These are phyloP conservation scores for Penicillium maclennaniae DNA, from an alignment of 495 filamentous ascomycete species.

Conservation along the genomic window DNA sequence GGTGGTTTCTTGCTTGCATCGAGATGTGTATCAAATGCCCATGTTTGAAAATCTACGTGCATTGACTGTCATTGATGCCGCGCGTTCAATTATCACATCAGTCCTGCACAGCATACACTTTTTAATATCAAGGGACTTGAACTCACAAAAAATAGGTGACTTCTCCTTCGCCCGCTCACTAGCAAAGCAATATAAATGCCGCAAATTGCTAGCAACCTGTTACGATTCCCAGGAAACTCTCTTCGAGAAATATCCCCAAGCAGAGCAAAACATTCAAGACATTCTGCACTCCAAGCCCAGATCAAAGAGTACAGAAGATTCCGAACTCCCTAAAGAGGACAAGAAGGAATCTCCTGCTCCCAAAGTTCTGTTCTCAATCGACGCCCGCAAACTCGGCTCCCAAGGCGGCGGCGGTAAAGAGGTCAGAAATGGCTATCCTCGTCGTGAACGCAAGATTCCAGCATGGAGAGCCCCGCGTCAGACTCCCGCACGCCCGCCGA, in stretches of 20 bases:
- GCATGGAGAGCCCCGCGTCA: slow-evolving; percentile 28
- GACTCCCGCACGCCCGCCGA: not conserved
- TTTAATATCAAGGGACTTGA: not conserved
- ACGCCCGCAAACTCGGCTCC: slow-evolving; percentile 66
- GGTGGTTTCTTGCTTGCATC: no score
- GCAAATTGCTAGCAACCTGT: slow-evolving; percentile 59
- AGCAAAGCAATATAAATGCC: slow-evolving; percentile 65
- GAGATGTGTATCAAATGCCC: no score
- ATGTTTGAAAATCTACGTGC: no score
- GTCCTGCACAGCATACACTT: no score
- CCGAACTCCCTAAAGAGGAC: not conserved
- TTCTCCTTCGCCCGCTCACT: slow-evolving; percentile 84
- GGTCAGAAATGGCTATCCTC: slow-evolving; percentile 31
- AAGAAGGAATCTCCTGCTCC: slow-evolving; percentile 13
- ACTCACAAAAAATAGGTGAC: slow-evolving; percentile 51
- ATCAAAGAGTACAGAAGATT: slow-evolving; percentile 1
- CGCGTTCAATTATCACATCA: not conserved
- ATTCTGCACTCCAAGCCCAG: slow-evolving; percentile 33
- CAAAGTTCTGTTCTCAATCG: slow-evolving; percentile 63
- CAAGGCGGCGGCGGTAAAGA: slow-evolving; percentile 40
- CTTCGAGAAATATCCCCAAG: slow-evolving; percentile 74
- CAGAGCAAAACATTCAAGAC: slow-evolving; percentile 51
- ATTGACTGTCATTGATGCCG: not conserved
- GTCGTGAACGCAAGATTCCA: slow-evolving; percentile 27
- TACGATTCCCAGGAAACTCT: slow-evolving; percentile 56